These are phyloP conservation scores for Hypericum androsaemum DNA, from an alignment of 345 rosid genomes.

Conservation along the genomic window DNA sequence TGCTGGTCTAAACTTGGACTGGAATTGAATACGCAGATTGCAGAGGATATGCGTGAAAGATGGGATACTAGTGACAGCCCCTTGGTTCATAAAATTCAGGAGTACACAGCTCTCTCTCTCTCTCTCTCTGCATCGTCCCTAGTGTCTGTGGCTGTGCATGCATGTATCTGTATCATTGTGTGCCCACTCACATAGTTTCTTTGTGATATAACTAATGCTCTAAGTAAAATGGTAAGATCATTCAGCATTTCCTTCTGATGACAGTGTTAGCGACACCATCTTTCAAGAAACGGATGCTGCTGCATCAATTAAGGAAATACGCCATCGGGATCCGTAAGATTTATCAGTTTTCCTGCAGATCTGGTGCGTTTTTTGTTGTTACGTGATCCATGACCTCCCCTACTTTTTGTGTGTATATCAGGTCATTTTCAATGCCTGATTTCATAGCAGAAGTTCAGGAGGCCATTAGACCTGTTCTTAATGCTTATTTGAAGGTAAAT, in stretches of 20 bases:
- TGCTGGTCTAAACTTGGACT: conserved; percentile 5
- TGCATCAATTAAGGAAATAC: conserved; percentile 72
- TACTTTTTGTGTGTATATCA: conserved; percentile 20
- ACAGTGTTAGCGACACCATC: conserved; percentile 71
- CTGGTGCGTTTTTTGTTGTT: conserved; percentile 5
- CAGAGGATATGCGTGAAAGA: conserved; percentile 82
- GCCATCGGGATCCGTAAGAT: conserved; percentile 81
- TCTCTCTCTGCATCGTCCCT: not conserved
- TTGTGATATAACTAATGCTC: not conserved
- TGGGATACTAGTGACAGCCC: conserved; percentile 98
- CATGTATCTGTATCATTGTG: too few species aligned
- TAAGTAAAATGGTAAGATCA: conserved; percentile 1
- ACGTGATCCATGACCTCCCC: not conserved
- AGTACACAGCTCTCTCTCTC: conserved; percentile 37
- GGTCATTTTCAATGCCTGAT: conserved; percentile 86
- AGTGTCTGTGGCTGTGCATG: too few species aligned
- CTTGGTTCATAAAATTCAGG: conserved; percentile 91
- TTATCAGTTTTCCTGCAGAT: conserved; percentile 4
- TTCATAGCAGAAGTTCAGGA: conserved; percentile 85
- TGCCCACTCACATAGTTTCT: not conserved
- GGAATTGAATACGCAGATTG: conserved; percentile 45
- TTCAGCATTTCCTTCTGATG: conserved; percentile 15
- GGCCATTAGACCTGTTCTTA: conserved; percentile 68
- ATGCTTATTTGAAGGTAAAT: conserved; percentile 64
- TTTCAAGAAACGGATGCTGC: conserved; percentile 91